Conservation (phyloP, 1,139 yeast species). For the Citeromyces siamensis region DNA sequence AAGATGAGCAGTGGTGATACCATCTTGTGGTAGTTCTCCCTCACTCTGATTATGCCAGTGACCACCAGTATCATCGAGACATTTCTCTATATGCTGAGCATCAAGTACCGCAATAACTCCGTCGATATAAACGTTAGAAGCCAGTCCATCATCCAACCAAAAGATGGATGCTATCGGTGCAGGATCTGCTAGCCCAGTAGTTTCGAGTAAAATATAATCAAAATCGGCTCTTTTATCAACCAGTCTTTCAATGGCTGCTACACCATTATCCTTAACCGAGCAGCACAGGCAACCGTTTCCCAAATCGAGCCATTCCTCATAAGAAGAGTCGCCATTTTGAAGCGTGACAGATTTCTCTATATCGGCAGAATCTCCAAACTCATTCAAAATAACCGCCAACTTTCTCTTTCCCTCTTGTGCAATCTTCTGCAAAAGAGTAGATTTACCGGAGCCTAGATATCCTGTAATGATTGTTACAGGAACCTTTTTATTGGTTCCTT, state of each 20-base stretch:
- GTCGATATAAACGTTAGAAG: constrained; percentile 78
- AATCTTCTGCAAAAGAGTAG: constrained; percentile 67
- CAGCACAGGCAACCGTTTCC: constrained; percentile 97
- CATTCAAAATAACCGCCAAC: constrained; percentile 85
- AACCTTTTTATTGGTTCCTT: constrained; percentile 33
- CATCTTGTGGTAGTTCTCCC: constrained; percentile 26
- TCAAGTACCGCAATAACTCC: constrained; percentile 93
- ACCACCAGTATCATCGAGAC: constrained; percentile 63
- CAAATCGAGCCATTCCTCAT: constrained; percentile 90
- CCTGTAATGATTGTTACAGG: constrained; percentile 95
- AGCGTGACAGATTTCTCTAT: constrained; percentile 83
- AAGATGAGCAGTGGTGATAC: constrained; percentile 73
- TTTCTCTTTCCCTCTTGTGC: constrained; percentile 58
- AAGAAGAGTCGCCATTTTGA: constrained; percentile 41
- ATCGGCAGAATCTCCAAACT: constrained; percentile 79
- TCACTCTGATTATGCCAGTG: constrained; percentile 44
- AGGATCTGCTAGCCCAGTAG: constrained; percentile 98
- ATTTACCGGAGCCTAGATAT: constrained; percentile 89
- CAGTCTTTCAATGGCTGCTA: constrained; percentile 82
- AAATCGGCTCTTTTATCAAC: constrained; percentile 56
- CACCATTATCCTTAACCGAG: constrained; percentile 91
- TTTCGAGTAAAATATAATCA: constrained; percentile 83
- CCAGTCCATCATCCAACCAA: constrained; percentile 88
- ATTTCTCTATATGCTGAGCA: constrained; percentile 50
- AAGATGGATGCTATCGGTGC: constrained; percentile 95